phyloP scores from a whole-genome alignment of 805 yeast species.

The Yarrowia sp. region DNA sequence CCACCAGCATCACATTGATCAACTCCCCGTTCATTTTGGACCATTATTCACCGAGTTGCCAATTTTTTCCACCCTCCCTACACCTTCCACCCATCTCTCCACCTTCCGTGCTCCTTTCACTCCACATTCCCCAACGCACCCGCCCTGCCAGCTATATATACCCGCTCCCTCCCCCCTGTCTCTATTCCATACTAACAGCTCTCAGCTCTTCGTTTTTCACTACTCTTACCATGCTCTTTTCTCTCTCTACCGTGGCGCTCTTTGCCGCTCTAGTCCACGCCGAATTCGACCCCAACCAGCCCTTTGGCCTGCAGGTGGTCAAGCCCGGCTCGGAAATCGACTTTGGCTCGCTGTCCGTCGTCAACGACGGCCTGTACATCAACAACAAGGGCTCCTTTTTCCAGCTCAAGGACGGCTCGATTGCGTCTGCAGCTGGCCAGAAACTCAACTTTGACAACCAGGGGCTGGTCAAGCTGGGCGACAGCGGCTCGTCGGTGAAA shows the following conservation, averaged over 20 bases:
- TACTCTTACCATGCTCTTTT: slow-evolving; percentile 15
- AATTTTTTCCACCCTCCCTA: neutral
- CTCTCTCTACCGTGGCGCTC: slow-evolving; percentile 8
- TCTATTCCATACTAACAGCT: neutral
- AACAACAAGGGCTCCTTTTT: slow-evolving; percentile 23
- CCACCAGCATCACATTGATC: too few species aligned
- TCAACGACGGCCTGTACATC: slow-evolving; percentile 7
- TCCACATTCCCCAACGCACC: neutral
- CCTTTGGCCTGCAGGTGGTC: slow-evolving; percentile 33
- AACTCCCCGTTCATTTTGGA: too few species aligned
- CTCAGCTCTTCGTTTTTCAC: neutral
- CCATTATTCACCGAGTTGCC: too few species aligned
- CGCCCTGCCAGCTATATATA: neutral
- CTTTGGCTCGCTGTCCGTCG: slow-evolving; percentile 5
- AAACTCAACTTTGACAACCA: slow-evolving; percentile 3
- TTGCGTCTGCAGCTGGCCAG: slow-evolving; percentile 5
- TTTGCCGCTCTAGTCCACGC: slow-evolving; percentile 18
- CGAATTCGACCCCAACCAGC: slow-evolving; percentile 12
- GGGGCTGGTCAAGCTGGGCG: slow-evolving; percentile 5
- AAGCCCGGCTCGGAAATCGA: slow-evolving; percentile 18
- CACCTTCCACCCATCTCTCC: neutral
- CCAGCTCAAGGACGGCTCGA: slow-evolving; percentile 17
- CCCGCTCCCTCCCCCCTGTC: neutral
- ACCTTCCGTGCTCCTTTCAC: too few species aligned
- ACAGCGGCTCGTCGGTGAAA: neutral